Base-by-base conservation (phyloP, 192 early-diverging fungal species). In the Rhizophagus sp. region DNA sequence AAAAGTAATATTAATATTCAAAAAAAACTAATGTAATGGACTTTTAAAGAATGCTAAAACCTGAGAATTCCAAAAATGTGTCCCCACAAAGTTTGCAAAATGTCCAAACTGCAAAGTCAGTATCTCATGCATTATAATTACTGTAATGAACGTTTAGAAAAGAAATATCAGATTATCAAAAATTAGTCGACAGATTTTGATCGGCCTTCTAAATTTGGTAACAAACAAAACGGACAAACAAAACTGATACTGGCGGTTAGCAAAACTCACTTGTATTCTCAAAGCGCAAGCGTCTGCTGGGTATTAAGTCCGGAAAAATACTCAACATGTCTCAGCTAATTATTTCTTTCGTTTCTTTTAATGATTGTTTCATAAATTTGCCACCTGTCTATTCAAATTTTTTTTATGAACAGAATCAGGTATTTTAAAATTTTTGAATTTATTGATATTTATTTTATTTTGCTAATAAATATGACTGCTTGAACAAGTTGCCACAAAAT, bases 51-150 rank as follows among this genome's bases (percentile, higher is more conserved):
- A 57, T 33, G 19, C 12, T 62, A 1, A 25, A 82, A 93, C 95
- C 87, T 95, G 93, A 22, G 93, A 86, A 83, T 97, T 99, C 96
- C 96, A 99, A 80, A 91, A 96, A 85, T 99, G 97, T 22, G 95
- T 90, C 13, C 95, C 96, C 3, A 95, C 93, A 84, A 91, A 96
- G 83, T 96, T 96, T 61, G 96, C 90, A 63, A 85, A 83, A 33
- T 94, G 91, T 39, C 97, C 97, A 82, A 97, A 88, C 86, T 98
- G 97, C 27, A 99, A 81, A 9, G 97, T 97, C n/a, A 99, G 80
- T 66, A 30, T 66, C 22, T 33, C 64, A 30, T 66, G 64, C 64
- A 66, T 66, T 30, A 33, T n/a, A 5, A 39, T 39, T 39, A 0
- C n/a, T n/a, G n/a, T n/a, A n/a, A 39, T 2, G n/a, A 13, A 9